phyloP scores from a whole-genome alignment of 345 rosid species.

The Barbarea vulgaris region DNA sequence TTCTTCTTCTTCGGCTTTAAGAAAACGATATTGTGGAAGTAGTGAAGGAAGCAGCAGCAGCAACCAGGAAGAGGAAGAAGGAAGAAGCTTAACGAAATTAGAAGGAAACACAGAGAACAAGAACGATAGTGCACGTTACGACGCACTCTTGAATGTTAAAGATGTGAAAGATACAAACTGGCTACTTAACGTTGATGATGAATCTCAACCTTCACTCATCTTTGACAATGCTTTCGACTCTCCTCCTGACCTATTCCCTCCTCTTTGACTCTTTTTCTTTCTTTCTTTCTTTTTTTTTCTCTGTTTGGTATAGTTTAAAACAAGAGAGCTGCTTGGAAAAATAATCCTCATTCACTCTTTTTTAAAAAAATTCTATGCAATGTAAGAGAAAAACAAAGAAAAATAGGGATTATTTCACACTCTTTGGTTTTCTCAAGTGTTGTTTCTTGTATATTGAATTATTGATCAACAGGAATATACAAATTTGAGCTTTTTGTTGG shows the following conservation, averaged over 20 bases:
- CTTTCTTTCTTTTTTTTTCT: too few species aligned
- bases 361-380: background rate
- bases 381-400: background rate
- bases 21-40: slow-evolving; percentile 24
- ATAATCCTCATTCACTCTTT: slow-evolving; percentile 1
- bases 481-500: slow-evolving; percentile 4
- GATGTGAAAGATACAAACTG: slow-evolving; percentile 44
- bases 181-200: slow-evolving; percentile 41
- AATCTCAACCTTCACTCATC: slow-evolving; percentile 30
- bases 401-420: background rate
- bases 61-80: slow-evolving; percentile 39
- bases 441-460: background rate
- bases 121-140: slow-evolving; percentile 39
- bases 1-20: background rate
- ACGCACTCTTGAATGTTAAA: slow-evolving; percentile 34
- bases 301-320: slow-evolving; percentile 9
- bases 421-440: slow-evolving; percentile 8
- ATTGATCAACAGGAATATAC: slow-evolving; percentile 10
- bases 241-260: slow-evolving; percentile 42
- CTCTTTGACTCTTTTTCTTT: slow-evolving; percentile 22
- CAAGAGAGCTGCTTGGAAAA: slow-evolving; percentile 26
- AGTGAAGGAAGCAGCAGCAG: slow-evolving; percentile 36
- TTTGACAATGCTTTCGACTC: slow-evolving; percentile 39
- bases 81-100: slow-evolving; percentile 30
- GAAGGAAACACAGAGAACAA: slow-evolving; percentile 5